Evolutionary conservation across 2,329 filamentous ascomycete species (phyloP), one percentile per base, ranked within the genome.

Genomic region (Penicillium sp.): DNA sequence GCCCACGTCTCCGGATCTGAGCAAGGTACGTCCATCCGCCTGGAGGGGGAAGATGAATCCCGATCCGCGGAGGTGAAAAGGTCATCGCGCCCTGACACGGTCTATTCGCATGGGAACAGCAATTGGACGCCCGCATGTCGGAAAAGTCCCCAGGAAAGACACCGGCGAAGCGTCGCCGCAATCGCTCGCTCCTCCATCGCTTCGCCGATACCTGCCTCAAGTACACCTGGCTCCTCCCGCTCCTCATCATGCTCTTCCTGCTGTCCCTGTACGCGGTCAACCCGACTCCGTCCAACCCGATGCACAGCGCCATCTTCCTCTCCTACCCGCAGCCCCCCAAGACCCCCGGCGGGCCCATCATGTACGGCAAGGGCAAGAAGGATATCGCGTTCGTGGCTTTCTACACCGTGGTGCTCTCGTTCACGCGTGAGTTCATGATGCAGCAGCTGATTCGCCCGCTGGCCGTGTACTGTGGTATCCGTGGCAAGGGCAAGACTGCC

Each of bases 361-460:
- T 90, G 59, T 97, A 95, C 70, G 89, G 84, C 64, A 96, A 96
- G 67, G 90, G 90, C n/a, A 75, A 68, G 27, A 85, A 83, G 73
- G 90, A 97, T 63, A 74, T 95, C 38, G 85, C 86, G 29, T 91
- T 97, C 57, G 87, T 96, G 39, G 72, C 74, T 43, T 96, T 96
- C 71, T 96, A 96, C 70, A 91, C 80, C 27, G 72, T 96, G 41
- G 84, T 96, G 15, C 77, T 97, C 45, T 89, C 86, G 46, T 96
- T 97, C 65, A 94, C 88, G 8, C 87, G 90, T 61, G 90, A 97
- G 66, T 95, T 95, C 67, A 77, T 94, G 69, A 96, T 95, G 90
- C 90, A 95, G 70, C 83, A 88, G 57, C 58, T 94, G 35, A 80
- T 96, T 43, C 81, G 83, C 9, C 90, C 89, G 0, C 73, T 90